Conservation (phyloP, 1,284 basidiomycete genomes). For the Sanghuangporus baumii region DNA sequence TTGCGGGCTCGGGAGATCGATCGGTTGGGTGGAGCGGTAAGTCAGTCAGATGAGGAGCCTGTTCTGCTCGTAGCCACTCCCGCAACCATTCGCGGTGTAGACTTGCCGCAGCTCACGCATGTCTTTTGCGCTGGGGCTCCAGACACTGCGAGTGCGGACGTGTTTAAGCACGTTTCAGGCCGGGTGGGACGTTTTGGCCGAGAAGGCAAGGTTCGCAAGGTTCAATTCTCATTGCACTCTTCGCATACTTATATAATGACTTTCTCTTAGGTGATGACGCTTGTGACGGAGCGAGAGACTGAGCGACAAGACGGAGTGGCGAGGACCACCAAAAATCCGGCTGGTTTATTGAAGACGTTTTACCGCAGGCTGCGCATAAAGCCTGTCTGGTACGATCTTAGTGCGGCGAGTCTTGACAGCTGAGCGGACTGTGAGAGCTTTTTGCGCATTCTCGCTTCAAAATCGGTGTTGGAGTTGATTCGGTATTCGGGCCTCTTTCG, state of each 20-base stretch:
- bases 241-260: background rate
- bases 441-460: background rate
- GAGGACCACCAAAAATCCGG: conserved; percentile 32
- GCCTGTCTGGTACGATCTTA: conserved; percentile 25
- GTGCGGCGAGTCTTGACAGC: background rate
- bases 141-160: conserved; percentile 46
- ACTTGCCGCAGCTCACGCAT: conserved; percentile 64
- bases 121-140: conserved; percentile 66
- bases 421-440: background rate
- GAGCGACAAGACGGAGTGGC: conserved; percentile 26
- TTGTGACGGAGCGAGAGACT: conserved; percentile 33
- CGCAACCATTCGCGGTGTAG: conserved; percentile 64
- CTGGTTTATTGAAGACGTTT: conserved; percentile 43
- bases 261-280: conserved; percentile 42
- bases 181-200: conserved; percentile 68
- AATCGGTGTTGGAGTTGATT: background rate
- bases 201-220: conserved; percentile 35
- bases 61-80: conserved; percentile 61
- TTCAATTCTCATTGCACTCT: background rate
- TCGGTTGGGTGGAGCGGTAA: conserved; percentile 23
- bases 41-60: conserved; percentile 42
- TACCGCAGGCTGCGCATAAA: conserved; percentile 35
- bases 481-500: background rate
- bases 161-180: conserved; percentile 68
- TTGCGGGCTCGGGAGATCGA: conserved; percentile 29